Evolutionary conservation across 805 yeast species (phyloP), one percentile per base, ranked within the genome.

Genomic region (Maudiozyma barnettii): DNA sequence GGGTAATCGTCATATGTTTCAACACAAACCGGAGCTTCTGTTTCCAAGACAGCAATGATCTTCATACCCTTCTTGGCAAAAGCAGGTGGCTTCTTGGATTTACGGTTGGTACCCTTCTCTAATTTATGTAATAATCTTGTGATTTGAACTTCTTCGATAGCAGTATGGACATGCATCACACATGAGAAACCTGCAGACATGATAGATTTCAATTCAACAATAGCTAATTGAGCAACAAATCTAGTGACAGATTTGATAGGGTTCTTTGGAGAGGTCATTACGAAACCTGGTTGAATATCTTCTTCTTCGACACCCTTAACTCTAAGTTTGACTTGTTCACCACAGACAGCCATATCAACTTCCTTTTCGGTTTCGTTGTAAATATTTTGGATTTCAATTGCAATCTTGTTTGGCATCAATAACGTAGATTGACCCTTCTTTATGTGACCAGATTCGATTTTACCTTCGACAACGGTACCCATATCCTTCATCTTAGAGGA

Each of bases 21-120:
- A 45, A 91, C 82, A 74, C 98, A 93, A 36, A 93, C 86, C 21
- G 96, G 91, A 57, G 81, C 89, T 41, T 80, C 73, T 16, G 89
- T 74, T 71, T 90, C 96, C 61, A 93, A 74, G 40, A 84, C 78
- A 31, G 97, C 99, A 66, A 93, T 90, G 58, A 93, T 79, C 81
- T 88, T 91, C 98, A 91, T 91, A 61, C 99, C 99, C 77, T 87
- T 86, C 72, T 91, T 93, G 54, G 98, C 99, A 68, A 89, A 93
- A 45, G 97, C 95, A 51, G 99, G 99, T 31, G 99, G 86, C 68
- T 86, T 89, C 78, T 89, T 93, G 51, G 96, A 86, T 69, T 81
- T 85, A 74, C 96, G 84, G 78, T 91, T 91, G 49, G 98, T 89
- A 53, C 96, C 97, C 74, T 86, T 91, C 69, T 93, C 95, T 60